phyloP scores from a whole-genome alignment of 768 basidiomycete species.

The Auriculariales sp. region DNA sequence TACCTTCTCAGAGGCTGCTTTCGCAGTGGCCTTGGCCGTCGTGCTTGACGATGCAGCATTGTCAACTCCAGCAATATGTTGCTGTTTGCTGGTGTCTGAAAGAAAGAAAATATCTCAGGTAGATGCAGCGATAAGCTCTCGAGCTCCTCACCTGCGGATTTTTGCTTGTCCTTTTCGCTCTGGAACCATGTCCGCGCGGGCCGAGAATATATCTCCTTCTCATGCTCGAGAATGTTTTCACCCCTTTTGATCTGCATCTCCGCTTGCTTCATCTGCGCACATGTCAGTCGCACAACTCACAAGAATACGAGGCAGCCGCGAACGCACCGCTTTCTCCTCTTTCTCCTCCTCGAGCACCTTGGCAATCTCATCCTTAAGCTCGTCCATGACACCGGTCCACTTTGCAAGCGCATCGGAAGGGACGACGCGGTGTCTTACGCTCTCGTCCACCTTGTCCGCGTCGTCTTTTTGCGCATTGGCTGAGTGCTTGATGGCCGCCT shows the following conservation, averaged over 20 bases:
- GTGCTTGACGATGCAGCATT: constrained; percentile 22
- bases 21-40: constrained; percentile 18
- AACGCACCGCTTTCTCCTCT: constrained; percentile 76
- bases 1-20: not conserved
- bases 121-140: constrained; percentile 2
- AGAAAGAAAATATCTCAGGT: not conserved
- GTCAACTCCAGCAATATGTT: constrained; percentile 52
- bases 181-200: constrained; percentile 99
- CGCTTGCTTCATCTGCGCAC: constrained; percentile 58
- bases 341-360: constrained; percentile 81
- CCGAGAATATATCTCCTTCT: constrained; percentile 80
- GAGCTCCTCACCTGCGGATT: constrained; percentile 70
- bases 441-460: constrained; percentile 47
- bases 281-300: constrained; percentile 7
- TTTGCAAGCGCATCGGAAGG: constrained; percentile 58
- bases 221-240: constrained; percentile 88
- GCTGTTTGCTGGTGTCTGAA: constrained; percentile 59
- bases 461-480: constrained; percentile 19
- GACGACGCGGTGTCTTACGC: constrained; percentile 62
- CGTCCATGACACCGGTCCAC: constrained; percentile 56
- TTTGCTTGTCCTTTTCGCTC: constrained; percentile 64
- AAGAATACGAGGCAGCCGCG: constrained; percentile 2
- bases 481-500: constrained; percentile 85
- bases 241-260: constrained; percentile 96
- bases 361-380: constrained; percentile 59